Conservation (phyloP, 805 yeast species). For the Maudiozyma bulderi region DNA sequence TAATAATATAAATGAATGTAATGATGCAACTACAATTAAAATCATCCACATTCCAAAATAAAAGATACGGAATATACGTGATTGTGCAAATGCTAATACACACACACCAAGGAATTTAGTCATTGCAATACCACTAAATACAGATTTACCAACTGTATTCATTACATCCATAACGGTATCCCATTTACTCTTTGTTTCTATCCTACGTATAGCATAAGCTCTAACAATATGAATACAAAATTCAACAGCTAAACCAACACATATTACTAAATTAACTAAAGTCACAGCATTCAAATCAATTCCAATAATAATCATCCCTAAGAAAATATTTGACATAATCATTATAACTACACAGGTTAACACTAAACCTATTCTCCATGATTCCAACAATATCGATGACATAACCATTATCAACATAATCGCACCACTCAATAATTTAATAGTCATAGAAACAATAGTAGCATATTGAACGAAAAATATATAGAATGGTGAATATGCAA, state of each 20-base stretch:
- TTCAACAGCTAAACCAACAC: conserved; percentile 88
- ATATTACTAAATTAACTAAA: conserved; percentile 81
- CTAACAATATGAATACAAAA: conserved; percentile 82
- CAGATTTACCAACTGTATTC: conserved; percentile 77
- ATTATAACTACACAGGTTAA: conserved; percentile 50
- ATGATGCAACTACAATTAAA: conserved; percentile 62
- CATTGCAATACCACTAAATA: conserved; percentile 79
- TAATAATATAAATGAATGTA: conserved; percentile 68
- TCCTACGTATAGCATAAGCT: conserved; percentile 50
- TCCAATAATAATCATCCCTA: conserved; percentile 64
- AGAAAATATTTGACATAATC: conserved; percentile 67
- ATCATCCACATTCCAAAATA: conserved; percentile 94
- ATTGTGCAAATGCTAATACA: conserved; percentile 77
- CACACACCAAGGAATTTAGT: conserved; percentile 83
- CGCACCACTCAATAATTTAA: conserved; percentile 45
- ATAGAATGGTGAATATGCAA: conserved; percentile 90
- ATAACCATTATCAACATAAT: conserved; percentile 41
- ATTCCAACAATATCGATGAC: conserved; percentile 55
- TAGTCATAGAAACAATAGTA: conserved; percentile 50
- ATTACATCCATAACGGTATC: conserved; percentile 46
- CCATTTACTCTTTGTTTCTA: conserved; percentile 26
- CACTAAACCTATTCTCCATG: conserved; percentile 47
- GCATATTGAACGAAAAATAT: conserved; percentile 85
- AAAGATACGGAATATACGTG: conserved; percentile 82
- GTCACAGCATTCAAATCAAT: conserved; percentile 82